Base-by-base conservation (phyloP, 306 rosid species). In the Rosa rugosa region DNA sequence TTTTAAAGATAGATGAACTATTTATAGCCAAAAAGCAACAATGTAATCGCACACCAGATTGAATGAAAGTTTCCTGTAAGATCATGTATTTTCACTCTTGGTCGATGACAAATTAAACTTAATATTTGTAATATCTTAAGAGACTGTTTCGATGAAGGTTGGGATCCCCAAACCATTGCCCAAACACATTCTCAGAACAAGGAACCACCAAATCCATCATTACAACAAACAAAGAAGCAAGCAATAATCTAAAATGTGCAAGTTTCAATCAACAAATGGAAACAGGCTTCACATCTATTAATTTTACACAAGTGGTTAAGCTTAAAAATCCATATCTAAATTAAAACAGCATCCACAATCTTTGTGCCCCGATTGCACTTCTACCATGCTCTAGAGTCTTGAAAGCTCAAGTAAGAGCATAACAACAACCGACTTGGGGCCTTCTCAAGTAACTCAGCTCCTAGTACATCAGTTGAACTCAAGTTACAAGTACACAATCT, bases 311-410 rank as follows among this genome's bases (percentile, higher is more conserved):
- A 20, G 74, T 50, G 38, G 70, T 53, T 11, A 74, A 69, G 14
- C 31, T 25, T 51, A 74, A 38, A 57, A 38, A 40, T 38, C 7
- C 72, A 75, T 0, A 73, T 76, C 63, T 73, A 83, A 78, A 69
- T 69, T 53, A 76, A 66, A 75, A 69, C 77, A 76, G 45, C 78
- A 79, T 81, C 72, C 50, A 81, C 59, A 69, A 60, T 79, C 36
- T 53, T 76, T 72, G 76, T 62, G 8, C 74, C 60, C 72, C 20
- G n/a, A 49, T 44, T 38, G 59, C 38, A 56, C 59, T 77, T 82
- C 72, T 41, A 66, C 45, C 40, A 73, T 64, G 75, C 73, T 53
- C 41, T 49, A 45, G 41, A 73, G 80, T 46, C 75, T 51, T 59
- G 41, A 6, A 49, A 64, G 79, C 78, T 64, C 84, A 54, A 49